Base-by-base conservation (phyloP, 169 alveolate species). In the Eimeria acervulina region DNA sequence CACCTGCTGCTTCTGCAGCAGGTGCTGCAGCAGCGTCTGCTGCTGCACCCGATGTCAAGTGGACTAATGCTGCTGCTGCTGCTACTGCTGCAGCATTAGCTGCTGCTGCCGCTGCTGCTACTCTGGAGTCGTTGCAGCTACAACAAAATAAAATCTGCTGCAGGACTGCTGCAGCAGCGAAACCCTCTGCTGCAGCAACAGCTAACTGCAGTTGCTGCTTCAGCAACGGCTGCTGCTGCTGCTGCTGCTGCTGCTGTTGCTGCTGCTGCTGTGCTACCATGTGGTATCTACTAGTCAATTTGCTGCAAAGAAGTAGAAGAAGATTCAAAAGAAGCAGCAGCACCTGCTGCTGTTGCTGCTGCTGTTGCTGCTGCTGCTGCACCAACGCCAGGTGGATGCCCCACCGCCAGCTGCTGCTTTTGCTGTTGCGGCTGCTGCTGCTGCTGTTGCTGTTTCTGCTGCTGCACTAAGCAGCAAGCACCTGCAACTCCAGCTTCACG, bases 361-460 rank as follows among this genome's bases (percentile, higher is more conserved):
- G 68, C 90, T 80, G 90, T 47, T 80, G 90, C 42, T 70, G 81
- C 81, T 70, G 81, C 44, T 70, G 81, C 81, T 7, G 81, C 42
- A 70, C 42, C 81, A 26, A 23, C 66, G 15, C 26, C 66, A 55
- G 66, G 26, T 19, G 66, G 26, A 19, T 19, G 17, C 26, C 66
- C 66, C 80, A 8, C 44, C 10, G 80, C 38, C 1, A 42, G 90
- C 42, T 42, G 90, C 70, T 44, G n/a, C 23, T 23, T 15, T 23
- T 44, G 8, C 26, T 47, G 90, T 70, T 80, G 90, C 90, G 42
- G 63, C 44, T 47, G 70, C 68, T 80, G 70, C 90, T 80, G 90
- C 70, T 38, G 28, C 42, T 80, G 63, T 21, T 80, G 90, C 40
- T 80, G 90, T 42, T 42, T 68, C 90, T 31, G 66, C 26, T 55